Evolutionary conservation across 2,329 filamentous ascomycete species (phyloP).

Genomic region (Ophiostoma novo-ulmi): DNA sequence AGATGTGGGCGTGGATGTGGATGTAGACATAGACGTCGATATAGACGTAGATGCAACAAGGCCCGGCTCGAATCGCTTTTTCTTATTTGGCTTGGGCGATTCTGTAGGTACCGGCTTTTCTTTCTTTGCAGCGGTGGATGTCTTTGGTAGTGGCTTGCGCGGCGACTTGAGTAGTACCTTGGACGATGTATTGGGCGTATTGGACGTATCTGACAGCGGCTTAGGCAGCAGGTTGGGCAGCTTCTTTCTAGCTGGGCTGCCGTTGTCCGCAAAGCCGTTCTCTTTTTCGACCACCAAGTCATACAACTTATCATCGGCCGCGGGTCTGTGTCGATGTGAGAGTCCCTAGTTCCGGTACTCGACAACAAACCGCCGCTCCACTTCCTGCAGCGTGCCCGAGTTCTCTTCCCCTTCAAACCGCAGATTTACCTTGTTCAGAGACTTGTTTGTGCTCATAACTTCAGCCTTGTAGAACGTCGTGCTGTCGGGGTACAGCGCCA

Average conservation of each 20-base stretch:
- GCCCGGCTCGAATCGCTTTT: neutral
- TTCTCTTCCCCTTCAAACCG: conserved; percentile 78
- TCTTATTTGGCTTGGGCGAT: too few relatives aligned
- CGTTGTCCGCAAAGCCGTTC: neutral
- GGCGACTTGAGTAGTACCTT: neutral
- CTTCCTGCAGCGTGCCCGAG: conserved; percentile 66
- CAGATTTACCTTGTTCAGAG: conserved; percentile 53
- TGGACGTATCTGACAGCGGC: neutral
- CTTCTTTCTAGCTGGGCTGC: neutral
- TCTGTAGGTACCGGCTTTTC: too few relatives aligned
- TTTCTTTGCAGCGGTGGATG: neutral
- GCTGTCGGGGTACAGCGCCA: conserved; percentile 76
- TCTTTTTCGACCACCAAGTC: neutral
- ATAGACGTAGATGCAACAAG: neutral
- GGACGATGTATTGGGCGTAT: neutral
- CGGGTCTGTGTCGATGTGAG: neutral
- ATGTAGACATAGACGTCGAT: neutral
- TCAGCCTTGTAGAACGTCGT: conserved; percentile 83
- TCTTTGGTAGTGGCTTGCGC: neutral
- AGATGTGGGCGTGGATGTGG: too few relatives aligned
- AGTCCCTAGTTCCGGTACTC: conserved; percentile 52
- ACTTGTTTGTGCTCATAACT: conserved; percentile 62
- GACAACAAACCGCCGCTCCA: conserved; percentile 70
- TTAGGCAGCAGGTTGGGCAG: neutral
- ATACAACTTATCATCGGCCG: too few relatives aligned